phyloP scores from a whole-genome alignment of 1,284 basidiomycete genomes.

The Trametes versicolor region DNA sequence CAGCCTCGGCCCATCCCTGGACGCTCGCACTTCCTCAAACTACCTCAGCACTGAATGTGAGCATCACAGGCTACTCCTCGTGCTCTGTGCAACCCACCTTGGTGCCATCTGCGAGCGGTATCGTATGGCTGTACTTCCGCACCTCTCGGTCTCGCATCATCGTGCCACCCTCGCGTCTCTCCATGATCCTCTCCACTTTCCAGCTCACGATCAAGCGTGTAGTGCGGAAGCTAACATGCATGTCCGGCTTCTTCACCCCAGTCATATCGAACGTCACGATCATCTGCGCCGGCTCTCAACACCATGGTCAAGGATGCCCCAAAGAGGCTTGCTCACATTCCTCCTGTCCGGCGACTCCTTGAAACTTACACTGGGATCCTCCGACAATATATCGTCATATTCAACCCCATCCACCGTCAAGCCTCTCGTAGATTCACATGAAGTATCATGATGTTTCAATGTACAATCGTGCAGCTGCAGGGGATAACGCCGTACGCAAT shows the following conservation, averaged over 20 bases:
- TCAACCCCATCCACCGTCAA: background rate
- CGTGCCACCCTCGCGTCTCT: conserved; percentile 65
- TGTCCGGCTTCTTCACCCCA: conserved; percentile 73
- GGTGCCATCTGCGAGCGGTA: conserved; percentile 58
- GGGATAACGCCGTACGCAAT: too few relatives aligned
- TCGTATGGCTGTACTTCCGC: conserved; percentile 57
- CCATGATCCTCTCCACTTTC: conserved; percentile 63
- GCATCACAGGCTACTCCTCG: background rate
- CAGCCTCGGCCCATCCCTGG: conserved; percentile 65
- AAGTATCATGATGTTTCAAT: too few relatives aligned
- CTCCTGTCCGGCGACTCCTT: conserved; percentile 73
- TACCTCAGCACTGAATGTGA: conserved; percentile 39
- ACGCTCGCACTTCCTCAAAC: conserved; percentile 75
- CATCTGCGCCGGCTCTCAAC: conserved; percentile 34
- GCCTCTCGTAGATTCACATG: too few relatives aligned
- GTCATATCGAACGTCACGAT: conserved; percentile 68
- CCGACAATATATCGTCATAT: conserved; percentile 13
- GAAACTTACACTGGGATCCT: conserved; percentile 62
- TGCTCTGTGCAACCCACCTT: conserved; percentile 44
- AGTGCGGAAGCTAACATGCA: conserved; percentile 75
- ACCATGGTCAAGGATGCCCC: background rate
- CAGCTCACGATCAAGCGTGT: conserved; percentile 74
- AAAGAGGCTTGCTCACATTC: conserved; percentile 52
- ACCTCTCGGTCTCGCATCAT: conserved; percentile 67
- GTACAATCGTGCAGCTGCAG: too few relatives aligned